These are phyloP conservation scores for Nigrospora sphaerica DNA, from an alignment of 2,329 filamentous ascomycete genomes.

Conservation along the genomic window DNA sequence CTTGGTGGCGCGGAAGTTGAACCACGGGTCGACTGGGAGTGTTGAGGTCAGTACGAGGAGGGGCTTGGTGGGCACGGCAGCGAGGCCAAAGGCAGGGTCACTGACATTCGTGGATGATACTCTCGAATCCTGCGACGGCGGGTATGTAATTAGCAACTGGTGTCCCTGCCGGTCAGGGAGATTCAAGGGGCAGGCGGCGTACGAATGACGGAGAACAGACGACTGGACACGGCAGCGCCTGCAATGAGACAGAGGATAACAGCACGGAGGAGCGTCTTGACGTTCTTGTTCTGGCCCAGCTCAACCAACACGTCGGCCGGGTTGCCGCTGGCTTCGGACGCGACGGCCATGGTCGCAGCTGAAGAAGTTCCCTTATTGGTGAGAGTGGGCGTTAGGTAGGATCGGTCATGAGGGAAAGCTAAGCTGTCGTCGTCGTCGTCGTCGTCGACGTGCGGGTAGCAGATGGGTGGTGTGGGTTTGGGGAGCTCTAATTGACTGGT, in stretches of 20 bases:
- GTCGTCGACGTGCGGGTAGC: neutral
- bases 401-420: too few relatives aligned
- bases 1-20: conserved; percentile 98
- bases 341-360: conserved; percentile 27
- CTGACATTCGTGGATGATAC: conserved; percentile 99
- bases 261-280: conserved; percentile 77
- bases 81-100: neutral
- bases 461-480: neutral
- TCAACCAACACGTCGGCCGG: conserved; percentile 44
- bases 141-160: conserved; percentile 4
- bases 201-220: conserved; percentile 98
- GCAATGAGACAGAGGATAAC: conserved; percentile 90
- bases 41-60: conserved; percentile 4
- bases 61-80: conserved; percentile 8
- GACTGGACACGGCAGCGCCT: conserved; percentile 82
- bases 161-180: neutral
- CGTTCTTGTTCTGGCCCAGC: conserved; percentile 74
- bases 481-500: neutral
- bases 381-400: too few relatives aligned
- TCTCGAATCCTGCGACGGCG: conserved; percentile 70
- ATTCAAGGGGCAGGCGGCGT: conserved; percentile 31
- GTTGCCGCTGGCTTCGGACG: conserved; percentile 20
- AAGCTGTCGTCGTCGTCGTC: too few relatives aligned
- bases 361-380: neutral
- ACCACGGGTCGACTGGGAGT: conserved; percentile 91